Conservation (phyloP, 2,329 filamentous ascomycete species). For the Cryphonectria japonica region DNA sequence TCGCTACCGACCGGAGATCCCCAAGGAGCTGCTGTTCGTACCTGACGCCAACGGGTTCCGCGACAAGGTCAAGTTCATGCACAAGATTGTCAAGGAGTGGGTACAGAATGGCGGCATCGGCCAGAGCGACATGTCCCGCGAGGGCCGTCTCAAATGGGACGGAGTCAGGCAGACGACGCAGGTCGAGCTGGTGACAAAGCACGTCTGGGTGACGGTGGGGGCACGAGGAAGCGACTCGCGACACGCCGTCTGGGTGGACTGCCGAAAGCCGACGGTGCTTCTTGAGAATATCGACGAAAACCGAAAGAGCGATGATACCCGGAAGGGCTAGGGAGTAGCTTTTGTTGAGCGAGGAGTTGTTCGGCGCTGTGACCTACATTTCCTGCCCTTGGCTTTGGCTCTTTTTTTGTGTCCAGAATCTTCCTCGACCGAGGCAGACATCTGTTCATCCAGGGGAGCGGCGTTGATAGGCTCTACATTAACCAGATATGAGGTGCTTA, state of each 20-base stretch:
- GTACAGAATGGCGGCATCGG: slow-evolving; percentile 70
- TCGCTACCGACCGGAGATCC: slow-evolving; percentile 62
- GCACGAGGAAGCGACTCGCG: slow-evolving; percentile 63
- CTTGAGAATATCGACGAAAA: slow-evolving; percentile 58
- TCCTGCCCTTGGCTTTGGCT: neutral
- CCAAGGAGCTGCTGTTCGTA: slow-evolving; percentile 63
- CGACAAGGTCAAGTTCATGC: slow-evolving; percentile 74
- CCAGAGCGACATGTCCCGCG: slow-evolving; percentile 62
- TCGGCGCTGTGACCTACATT: neutral
- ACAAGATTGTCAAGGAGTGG: slow-evolving; percentile 72
- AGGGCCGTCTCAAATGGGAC: slow-evolving; percentile 60
- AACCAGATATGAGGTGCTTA: slow-evolving; percentile 21
- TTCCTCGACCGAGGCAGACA: neutral
- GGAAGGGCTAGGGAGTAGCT: slow-evolving; percentile 32
- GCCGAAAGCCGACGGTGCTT: slow-evolving; percentile 55
- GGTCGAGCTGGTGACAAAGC: slow-evolving; percentile 59
- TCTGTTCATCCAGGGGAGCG: neutral
- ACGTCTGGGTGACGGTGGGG: slow-evolving; percentile 72
- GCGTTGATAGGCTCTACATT: slow-evolving; percentile 13
- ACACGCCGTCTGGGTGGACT: slow-evolving; percentile 59
- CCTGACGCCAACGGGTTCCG: slow-evolving; percentile 74
- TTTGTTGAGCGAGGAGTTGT: slow-evolving; percentile 4
- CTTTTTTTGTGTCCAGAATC: neutral
- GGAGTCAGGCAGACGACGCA: slow-evolving; percentile 60
- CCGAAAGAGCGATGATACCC: slow-evolving; percentile 47